These are phyloP conservation scores for Codiaeum variegatum DNA, from an alignment of 441 rosid species.

Conservation along the genomic window DNA sequence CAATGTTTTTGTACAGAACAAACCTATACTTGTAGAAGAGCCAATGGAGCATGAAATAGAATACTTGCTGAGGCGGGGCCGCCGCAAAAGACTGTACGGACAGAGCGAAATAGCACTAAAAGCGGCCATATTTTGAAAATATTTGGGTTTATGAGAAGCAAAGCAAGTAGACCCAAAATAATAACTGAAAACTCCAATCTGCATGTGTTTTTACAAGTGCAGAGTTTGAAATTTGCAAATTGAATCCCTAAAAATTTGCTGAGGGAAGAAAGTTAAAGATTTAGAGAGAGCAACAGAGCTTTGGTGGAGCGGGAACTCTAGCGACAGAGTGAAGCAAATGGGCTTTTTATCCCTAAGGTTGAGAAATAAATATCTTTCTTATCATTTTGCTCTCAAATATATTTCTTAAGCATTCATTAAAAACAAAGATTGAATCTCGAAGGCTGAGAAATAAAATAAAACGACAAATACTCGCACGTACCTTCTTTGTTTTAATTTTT, in stretches of 20 bases:
- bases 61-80: constrained; percentile 27
- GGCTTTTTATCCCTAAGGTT: constrained; percentile 20
- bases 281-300: background rate
- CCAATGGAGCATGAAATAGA: constrained; percentile 46
- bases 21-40: constrained; percentile 47
- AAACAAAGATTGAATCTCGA: too few relatives aligned
- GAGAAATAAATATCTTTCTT: constrained; percentile 26
- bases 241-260: constrained; percentile 25
- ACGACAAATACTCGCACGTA: too few relatives aligned
- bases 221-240: background rate
- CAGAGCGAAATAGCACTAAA: constrained; percentile 46
- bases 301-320: constrained; percentile 30
- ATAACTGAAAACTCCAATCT: constrained; percentile 23
- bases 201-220: constrained; percentile 13
- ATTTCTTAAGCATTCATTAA: too few relatives aligned
- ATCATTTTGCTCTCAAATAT: constrained; percentile 21
- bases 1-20: background rate
- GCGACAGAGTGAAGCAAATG: background rate
- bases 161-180: constrained; percentile 16
- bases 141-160: constrained; percentile 27
- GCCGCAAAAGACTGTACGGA: constrained; percentile 41
- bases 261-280: background rate
- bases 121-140: constrained; percentile 45
- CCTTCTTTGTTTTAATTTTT: too few relatives aligned
- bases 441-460: too few relatives aligned